Evolutionary conservation across 805 yeast genomes (phyloP).

Genomic region (Hanseniaspora meyeri): DNA sequence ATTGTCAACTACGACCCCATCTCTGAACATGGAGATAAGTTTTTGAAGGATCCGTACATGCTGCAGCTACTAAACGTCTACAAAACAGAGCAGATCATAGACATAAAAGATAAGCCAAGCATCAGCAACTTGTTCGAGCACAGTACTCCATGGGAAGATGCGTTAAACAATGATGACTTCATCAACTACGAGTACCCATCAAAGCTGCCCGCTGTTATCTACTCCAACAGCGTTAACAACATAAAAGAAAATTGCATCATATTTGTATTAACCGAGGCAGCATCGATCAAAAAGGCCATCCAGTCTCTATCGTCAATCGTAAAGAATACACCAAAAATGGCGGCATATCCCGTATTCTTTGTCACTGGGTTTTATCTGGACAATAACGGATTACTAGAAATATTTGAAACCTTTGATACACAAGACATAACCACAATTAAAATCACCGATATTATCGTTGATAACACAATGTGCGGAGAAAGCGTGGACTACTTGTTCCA

Average conservation of each 20-base stretch:
- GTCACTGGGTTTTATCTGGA: slow-evolving; percentile 6
- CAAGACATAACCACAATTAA: slow-evolving; percentile 3
- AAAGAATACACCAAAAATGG: background rate
- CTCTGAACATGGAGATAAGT: background rate
- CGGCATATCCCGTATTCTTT: slow-evolving; percentile 1
- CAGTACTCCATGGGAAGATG: background rate
- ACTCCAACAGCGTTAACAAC: background rate
- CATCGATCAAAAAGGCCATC: background rate
- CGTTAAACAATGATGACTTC: background rate
- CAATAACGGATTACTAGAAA: background rate
- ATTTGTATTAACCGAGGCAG: background rate
- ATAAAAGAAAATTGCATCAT: slow-evolving; percentile 2
- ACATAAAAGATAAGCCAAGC: background rate
- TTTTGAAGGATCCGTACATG: slow-evolving; percentile 2
- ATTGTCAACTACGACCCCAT: background rate
- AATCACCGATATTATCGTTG: slow-evolving; percentile 3
- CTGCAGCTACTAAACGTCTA: background rate
- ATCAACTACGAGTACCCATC: background rate
- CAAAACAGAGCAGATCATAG: background rate
- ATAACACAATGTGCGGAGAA: slow-evolving; percentile 1
- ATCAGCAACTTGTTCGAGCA: background rate
- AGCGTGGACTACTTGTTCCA: slow-evolving; percentile 1
- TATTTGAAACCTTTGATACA: background rate
- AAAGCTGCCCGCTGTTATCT: slow-evolving; percentile 1
- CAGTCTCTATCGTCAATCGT: background rate